Base-by-base conservation (phyloP, 2,329 filamentous ascomycete species). In the Cladophialophora bantiana region DNA sequence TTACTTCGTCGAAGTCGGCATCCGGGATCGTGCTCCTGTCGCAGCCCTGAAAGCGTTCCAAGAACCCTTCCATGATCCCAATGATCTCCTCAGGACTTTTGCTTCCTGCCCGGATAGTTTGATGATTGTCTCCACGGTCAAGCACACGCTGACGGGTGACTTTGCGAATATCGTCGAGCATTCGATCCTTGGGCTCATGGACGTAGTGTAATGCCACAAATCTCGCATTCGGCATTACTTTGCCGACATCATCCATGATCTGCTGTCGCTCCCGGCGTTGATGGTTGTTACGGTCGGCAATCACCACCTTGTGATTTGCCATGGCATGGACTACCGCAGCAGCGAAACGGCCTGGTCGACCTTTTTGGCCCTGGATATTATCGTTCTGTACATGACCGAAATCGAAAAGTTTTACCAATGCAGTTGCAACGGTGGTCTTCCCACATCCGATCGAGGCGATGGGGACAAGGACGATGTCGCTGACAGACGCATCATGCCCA, bases 361-460 rank as follows among this genome's bases (percentile, higher is more conserved):
- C 86, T 71, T 83, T 85, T 76, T 91, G 90, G 69, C 89, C 92
- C 60, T 88, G 88, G 67, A 99, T 95, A 76, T 99, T 96, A 81
- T 99, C 95, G 76, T 99, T 99, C 76, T 99, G 95, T 57, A 97
- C 84, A 76, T 97, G 93, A 15, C 93, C 94, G 91, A 94, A 98
- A 62, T 85, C 88, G 72, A 98, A 97, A 0, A 99, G 85, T 74
- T 92, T 89, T 4, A 86, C 85, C 20, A 99, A 82, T 2, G 92
- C 94, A 58, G 96, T 80, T 2, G 92, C 93, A 58, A 99, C 82
- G 0, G 95, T 99, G 0, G 95, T 99, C 84, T 99, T 99, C 64
- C 95, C 95, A 76, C 95, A 99, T 9, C 95, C 95, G 62, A 99
- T 90, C 0, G 95, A 97, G 1, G 95, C 93, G 73, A 97, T 89